A percentile compares a stretch with the other conserved stretches of the same genome.
These are phyloP conservation scores for Suhomyces xylopsoci DNA, from an alignment of 805 yeast genomes.

Conservation along the genomic window DNA sequence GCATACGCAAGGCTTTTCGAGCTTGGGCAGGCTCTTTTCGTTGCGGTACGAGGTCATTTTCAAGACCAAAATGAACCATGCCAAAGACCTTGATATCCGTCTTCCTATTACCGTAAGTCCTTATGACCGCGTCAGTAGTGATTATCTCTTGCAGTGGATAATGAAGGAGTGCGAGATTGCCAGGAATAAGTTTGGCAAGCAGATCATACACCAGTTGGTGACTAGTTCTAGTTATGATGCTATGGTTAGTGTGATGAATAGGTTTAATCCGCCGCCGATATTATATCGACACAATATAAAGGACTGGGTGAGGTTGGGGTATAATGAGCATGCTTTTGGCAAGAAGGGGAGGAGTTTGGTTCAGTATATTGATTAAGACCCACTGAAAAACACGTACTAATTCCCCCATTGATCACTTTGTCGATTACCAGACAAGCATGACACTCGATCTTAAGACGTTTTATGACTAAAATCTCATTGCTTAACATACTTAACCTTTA, in stretches of 20 bases:
- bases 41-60: conserved; percentile 50
- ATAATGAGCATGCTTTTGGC: conserved; percentile 33
- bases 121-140: conserved; percentile 46
- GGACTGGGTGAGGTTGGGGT: conserved; percentile 43
- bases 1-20: conserved; percentile 51
- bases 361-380: conserved; percentile 22
- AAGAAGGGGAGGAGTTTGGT: conserved; percentile 16
- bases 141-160: conserved; percentile 52
- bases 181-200: conserved; percentile 30
- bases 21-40: conserved; percentile 49
- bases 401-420: too few species aligned
- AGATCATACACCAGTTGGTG: conserved; percentile 20
- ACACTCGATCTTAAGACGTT: too few species aligned
- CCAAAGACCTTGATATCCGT: conserved; percentile 47
- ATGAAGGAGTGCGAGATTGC: conserved; percentile 51
- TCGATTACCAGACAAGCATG: too few species aligned
- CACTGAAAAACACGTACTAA: too few species aligned
- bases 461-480: too few species aligned
- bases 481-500: too few species aligned
- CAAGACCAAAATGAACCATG: conserved; percentile 47
- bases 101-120: conserved; percentile 57
- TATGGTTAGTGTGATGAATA: conserved; percentile 16
- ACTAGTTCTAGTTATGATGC: conserved; percentile 18
- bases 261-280: conserved; percentile 24
- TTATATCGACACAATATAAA: conserved; percentile 26